Conservation (phyloP, 805 yeast species). For the Pichia sporocuriosa region DNA sequence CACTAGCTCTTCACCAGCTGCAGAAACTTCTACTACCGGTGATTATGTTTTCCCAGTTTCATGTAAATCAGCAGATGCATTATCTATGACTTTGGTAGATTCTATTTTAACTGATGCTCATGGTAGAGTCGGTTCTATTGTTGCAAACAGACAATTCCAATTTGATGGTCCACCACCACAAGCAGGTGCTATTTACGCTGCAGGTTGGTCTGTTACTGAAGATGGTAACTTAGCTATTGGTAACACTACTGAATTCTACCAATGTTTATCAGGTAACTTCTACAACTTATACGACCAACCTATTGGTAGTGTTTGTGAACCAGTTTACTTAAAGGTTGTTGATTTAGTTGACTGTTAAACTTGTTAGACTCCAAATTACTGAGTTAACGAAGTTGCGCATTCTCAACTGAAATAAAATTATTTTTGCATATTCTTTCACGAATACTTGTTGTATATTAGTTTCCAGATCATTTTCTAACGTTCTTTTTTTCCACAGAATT, state of each 20-base stretch:
- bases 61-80: constrained; percentile 33
- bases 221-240: constrained; percentile 47
- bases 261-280: constrained; percentile 51
- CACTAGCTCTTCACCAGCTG: constrained; percentile 20
- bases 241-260: constrained; percentile 42
- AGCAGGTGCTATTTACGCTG: constrained; percentile 49
- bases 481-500: too few relatives aligned
- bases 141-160: constrained; percentile 59
- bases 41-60: constrained; percentile 23
- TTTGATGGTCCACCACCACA: constrained; percentile 63
- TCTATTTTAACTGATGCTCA: constrained; percentile 38
- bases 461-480: neutral
- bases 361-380: neutral
- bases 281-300: constrained; percentile 50
- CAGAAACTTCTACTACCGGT: constrained; percentile 20
- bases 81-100: constrained; percentile 37
- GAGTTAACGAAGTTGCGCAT: too few relatives aligned
- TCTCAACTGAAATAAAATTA: too few relatives aligned
- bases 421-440: too few relatives aligned
- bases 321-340: constrained; percentile 40
- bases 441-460: constrained; percentile 2
- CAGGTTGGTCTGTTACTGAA: constrained; percentile 43
- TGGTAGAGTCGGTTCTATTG: constrained; percentile 54
- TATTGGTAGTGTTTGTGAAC: constrained; percentile 39
- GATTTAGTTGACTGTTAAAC: constrained; percentile 35